Evolutionary conservation across 306 rosid species (phyloP), one percentile per base, ranked within the genome.

Genomic region (Lithocarpus polystachyus): DNA sequence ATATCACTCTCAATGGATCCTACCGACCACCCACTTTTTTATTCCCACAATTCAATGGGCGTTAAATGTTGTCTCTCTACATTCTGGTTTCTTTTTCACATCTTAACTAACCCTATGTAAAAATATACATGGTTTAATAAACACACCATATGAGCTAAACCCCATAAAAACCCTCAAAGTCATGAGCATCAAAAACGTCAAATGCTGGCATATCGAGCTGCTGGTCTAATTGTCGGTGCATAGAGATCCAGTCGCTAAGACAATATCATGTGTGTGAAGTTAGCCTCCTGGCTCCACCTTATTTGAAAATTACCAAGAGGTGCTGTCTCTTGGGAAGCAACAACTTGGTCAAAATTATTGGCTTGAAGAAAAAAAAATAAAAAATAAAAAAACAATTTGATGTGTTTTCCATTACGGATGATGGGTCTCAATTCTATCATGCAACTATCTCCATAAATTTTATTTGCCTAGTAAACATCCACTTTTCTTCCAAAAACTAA

Each of bases 1-100:
- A 75, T 71, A 55, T 82, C 78, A 62, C 78, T 82, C 74, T 82
- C 85, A 72, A 68, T 45, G 72, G 71, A 81, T 81, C 29, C 54
- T 45, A 48, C 76, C 76, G 52, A 64, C 72, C 82, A 71, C 54
- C 72, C 62, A 79, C 77, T 79, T 79, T 79, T 79, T 31, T 23
- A 15, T 68, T 67, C 52, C 72, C 61, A 20, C 13, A 78, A 23
- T 40, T 57, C 69, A n/a, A 71, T 43, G 20, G 33, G 28, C 40
- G 35, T 69, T 68, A 26, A 59, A 59, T 23, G 29, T 64, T 29
- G 14, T 54, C 10, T 29, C 37, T 64, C 48, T 6, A 28, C 18
- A 57, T 20, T 57, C 28, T 48, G 53, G 53, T 12, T 13, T 48
- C 53, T 12, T 48, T 48, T 48, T 48, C 17, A 12, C 15, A 60